Conservation (phyloP, 2,329 filamentous ascomycete species). For the Metarhizium album region DNA sequence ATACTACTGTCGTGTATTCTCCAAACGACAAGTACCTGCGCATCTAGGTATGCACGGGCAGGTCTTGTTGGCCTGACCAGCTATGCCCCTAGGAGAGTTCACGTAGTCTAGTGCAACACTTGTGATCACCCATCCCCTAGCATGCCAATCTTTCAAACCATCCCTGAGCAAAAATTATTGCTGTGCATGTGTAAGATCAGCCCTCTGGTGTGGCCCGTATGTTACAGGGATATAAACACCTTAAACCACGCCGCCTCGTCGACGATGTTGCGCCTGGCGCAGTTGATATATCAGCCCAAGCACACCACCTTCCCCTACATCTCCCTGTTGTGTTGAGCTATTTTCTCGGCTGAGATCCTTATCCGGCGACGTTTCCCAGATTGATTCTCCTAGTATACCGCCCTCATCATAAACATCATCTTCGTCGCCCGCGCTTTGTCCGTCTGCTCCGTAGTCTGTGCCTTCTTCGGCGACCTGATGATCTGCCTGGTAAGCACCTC, state of each 20-base stretch:
- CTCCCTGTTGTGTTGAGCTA: conserved; percentile 34
- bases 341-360: conserved; percentile 41
- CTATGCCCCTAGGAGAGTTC: too few species aligned
- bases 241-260: conserved; percentile 29
- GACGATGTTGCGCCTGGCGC: conserved; percentile 43
- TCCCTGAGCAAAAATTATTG: too few species aligned
- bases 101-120: too few species aligned
- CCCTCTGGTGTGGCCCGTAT: not conserved
- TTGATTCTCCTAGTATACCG: conserved; percentile 44
- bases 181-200: not conserved
- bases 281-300: conserved; percentile 49
- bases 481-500: conserved; percentile 35
- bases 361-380: conserved; percentile 47
- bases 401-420: conserved; percentile 39
- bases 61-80: too few species aligned
- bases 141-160: too few species aligned
- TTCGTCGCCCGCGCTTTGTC: conserved; percentile 38
- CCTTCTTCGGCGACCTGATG: conserved; percentile 46
- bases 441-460: conserved; percentile 33
- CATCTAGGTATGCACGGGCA: too few species aligned
- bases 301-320: conserved; percentile 44
- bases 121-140: too few species aligned
- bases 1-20: too few species aligned
- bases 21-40: too few species aligned
- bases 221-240: not conserved